Base-by-base conservation (phyloP, 176 grass and related monocot species). In the Aegilops tauschii region DNA sequence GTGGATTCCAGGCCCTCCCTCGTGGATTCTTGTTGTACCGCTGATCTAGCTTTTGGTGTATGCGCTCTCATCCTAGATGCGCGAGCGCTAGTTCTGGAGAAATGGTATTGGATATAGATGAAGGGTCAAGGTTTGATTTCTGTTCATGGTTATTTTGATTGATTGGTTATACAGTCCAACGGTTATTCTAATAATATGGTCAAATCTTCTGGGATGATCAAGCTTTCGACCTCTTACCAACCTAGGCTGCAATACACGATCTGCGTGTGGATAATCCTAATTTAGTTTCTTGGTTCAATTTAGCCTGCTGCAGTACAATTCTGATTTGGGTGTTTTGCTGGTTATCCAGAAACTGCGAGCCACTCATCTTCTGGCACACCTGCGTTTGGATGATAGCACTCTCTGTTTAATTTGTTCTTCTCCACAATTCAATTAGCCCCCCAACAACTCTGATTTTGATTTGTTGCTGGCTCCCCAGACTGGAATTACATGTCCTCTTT, bases 21-120 rank as follows among this genome's bases (percentile, higher is more conserved):
- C 1, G n/a, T 86, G 44, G 23, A 42, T 82, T 72, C 30, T 25
- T 40, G 21, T 17, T 62, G 14, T 61, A 9, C 25, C 36, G 31
- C 71, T 82, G 49, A 90, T 76, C 63, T 77, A 7, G 63, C 6
- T 64, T 73, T 39, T 81, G 78, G 61, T 36, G 10, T 44, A 10
- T 44, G 42, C 10, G 42, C 42, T 11, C 42, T 47, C 44, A 47
- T 47, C 44, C 44, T 3, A 12, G 44, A 47, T 12, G 12, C 44
- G 9, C 17, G 25, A 52, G 12, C 2, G 44, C 2, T 83, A 20
- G 72, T 50, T 50, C 6, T 5, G 16, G 13, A 17, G 45, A 17
- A 42, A 30, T 30, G 42, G 30, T 44, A 52, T 52, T 40, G 27
- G 44, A 50, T 44, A 50, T 50, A 40, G 27, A 50, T 76, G 0